Percentiles rank a stretch among this genome's conserved stretches.
Evolutionary conservation across 352 stramenopile genomes (phyloP).

Genomic region (Globisporangium irregulare): DNA sequence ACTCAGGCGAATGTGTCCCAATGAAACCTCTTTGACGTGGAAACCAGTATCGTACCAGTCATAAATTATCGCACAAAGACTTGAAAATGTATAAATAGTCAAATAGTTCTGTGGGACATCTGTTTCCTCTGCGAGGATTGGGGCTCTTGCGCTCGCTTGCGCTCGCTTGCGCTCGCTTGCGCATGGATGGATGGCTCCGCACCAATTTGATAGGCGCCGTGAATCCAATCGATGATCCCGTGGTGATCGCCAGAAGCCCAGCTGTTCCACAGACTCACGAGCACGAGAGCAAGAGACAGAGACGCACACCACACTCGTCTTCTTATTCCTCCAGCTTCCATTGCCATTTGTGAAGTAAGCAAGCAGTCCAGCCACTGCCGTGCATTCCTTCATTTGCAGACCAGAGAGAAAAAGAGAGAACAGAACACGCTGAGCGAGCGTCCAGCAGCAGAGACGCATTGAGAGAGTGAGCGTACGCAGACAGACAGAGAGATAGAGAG

Average conservation of each 20-base stretch:
- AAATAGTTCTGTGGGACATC: not conserved
- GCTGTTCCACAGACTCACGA: not conserved
- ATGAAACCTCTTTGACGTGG: no score
- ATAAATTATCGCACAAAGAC: not conserved
- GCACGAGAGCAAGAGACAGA: not conserved
- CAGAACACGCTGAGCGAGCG: not conserved
- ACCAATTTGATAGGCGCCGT: not conserved
- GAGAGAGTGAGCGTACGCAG: not conserved
- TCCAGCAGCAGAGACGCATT: not conserved
- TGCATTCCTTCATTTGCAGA: not conserved
- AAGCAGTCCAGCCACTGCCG: not conserved
- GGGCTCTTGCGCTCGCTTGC: not conserved
- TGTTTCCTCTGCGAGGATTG: not conserved
- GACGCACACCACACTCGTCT: not conserved
- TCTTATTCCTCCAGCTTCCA: not conserved
- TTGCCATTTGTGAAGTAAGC: not conserved
- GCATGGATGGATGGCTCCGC: not conserved
- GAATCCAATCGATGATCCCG: not conserved
- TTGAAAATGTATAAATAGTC: not conserved
- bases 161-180: not conserved
- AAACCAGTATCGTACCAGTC: no score
- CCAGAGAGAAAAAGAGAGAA: not conserved
- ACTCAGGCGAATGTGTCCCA: no score
- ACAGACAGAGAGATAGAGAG: not conserved
- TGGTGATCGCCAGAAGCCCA: not conserved